Percentiles rank a stretch among this genome's conserved stretches.
Evolutionary conservation across 352 stramenopile species (phyloP).

Genomic region (Aphanomyces astaci): DNA sequence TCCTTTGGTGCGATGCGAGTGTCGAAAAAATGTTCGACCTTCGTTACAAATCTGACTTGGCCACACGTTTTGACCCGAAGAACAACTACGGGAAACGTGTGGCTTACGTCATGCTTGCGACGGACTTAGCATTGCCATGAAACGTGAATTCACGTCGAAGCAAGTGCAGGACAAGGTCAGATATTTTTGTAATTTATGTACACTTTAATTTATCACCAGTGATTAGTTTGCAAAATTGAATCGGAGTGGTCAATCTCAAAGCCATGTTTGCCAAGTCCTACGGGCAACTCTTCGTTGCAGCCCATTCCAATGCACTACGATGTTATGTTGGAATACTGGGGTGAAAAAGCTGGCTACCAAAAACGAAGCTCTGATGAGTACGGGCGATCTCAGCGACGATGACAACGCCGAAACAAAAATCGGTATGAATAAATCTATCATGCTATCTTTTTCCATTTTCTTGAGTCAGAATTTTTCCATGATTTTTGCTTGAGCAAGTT

Average conservation of each 20-base stretch:
- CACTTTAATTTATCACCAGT: too few species aligned
- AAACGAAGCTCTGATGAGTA: too few species aligned
- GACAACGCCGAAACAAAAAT: too few species aligned
- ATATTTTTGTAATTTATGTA: too few species aligned
- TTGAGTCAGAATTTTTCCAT: too few species aligned
- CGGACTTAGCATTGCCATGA: not conserved
- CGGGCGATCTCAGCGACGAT: too few species aligned
- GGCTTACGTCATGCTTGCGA: not conserved
- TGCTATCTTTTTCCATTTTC: too few species aligned
- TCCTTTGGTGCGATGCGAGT: not conserved
- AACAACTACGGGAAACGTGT: slow-evolving; percentile 1
- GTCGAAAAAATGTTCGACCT: not conserved
- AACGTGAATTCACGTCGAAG: not conserved
- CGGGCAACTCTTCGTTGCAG: not conserved
- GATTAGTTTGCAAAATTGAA: not conserved
- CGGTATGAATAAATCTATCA: too few species aligned
- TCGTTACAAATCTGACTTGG: not conserved
- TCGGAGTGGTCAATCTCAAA: not conserved
- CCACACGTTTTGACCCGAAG: not conserved
- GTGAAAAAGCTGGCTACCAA: not conserved
- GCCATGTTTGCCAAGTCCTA: not conserved
- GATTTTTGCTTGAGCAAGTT: too few species aligned
- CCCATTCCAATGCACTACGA: not conserved
- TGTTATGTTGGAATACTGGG: not conserved
- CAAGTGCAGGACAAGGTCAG: too few species aligned